Evolutionary conservation across 371 early-diverging fungal species (phyloP), one percentile per base, ranked within the genome.

Genomic region (Rhizopus sp.): DNA sequence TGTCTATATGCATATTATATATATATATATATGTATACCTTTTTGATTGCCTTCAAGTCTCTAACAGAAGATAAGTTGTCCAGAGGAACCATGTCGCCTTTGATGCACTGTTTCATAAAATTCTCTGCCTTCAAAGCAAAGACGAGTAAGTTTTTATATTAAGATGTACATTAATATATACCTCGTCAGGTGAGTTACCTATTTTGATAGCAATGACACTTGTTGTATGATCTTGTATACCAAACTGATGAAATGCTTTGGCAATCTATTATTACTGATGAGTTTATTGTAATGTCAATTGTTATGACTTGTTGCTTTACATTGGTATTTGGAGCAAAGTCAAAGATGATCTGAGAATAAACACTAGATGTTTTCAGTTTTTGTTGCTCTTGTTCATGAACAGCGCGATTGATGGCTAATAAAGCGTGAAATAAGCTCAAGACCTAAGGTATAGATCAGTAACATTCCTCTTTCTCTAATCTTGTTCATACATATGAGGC

Each of bases 341-440:
- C 74, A 52, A 78, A 82, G 15, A 83, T 68, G 44, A 84, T 80
- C 60, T 86, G 84, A 8, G 86, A 82, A 57, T 78, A 66, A 30
- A 86, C 49, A 46, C 73, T 77, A 40, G 78, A 75, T 4, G 83
- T 82, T 53, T 77, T 80, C n/a, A 84, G 55, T 10, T 80, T 79
- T 37, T 75, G 69, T 6, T 57, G 46, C 16, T 65, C 59, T 51
- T 78, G 73, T 15, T 82, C 81, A 33, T 77, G 69, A 0, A 82
- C 71, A 9, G 86, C 83, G 58, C 78, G 74, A 32, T 80, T 76
- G 1, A 69, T 69, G 0, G 85, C 84, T 5, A 77, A 49, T 8
- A 84, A 63, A 10, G 77, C 50, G 47, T 84, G 84, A 34, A 77
- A 68, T 9, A 55, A 53, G 51, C 74, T 74, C 55, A 83, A 60